A percentile compares a stretch with the other conserved stretches of the same genome.
Conservation (phyloP, 495 filamentous ascomycete species). For the Aspergillus wentii region DNA sequence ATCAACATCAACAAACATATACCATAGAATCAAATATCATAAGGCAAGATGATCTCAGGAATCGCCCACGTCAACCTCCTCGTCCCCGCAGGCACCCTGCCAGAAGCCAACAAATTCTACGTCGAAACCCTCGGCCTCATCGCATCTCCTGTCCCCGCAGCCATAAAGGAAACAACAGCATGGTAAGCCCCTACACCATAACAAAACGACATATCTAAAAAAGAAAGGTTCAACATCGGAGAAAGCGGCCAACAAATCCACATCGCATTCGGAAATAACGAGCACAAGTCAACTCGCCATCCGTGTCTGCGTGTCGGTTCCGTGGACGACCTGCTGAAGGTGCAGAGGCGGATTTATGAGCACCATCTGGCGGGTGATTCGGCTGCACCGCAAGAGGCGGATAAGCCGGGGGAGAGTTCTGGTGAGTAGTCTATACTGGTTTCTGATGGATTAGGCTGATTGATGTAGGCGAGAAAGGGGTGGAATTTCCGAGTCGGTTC, state of each 20-base stretch:
- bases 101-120: slow-evolving; percentile 52
- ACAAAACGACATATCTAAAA: neutral
- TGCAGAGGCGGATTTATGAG: slow-evolving; percentile 48
- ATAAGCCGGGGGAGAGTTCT: slow-evolving; percentile 49
- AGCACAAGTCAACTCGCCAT: slow-evolving; percentile 41
- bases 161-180: slow-evolving; percentile 43
- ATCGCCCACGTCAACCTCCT: slow-evolving; percentile 59
- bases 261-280: slow-evolving; percentile 46
- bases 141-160: slow-evolving; percentile 42
- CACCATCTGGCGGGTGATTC: slow-evolving; percentile 45
- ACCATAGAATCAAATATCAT: neutral
- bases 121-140: slow-evolving; percentile 47
- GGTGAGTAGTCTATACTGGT: slow-evolving; percentile 28
- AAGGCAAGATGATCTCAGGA: slow-evolving; percentile 48
- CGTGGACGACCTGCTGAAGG: slow-evolving; percentile 35
- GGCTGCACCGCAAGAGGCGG: slow-evolving; percentile 46
- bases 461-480: slow-evolving; percentile 41
- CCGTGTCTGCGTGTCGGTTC: slow-evolving; percentile 52
- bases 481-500: slow-evolving; percentile 56
- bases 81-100: slow-evolving; percentile 48
- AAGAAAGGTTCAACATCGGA: slow-evolving; percentile 50
- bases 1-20: too few species aligned
- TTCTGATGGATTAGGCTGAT: neutral
- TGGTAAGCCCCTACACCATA: slow-evolving; percentile 31
- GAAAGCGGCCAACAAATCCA: slow-evolving; percentile 56